These are phyloP conservation scores for Ambrosiella cleistominuta DNA, from an alignment of 2,329 filamentous ascomycete genomes.

Conservation along the genomic window DNA sequence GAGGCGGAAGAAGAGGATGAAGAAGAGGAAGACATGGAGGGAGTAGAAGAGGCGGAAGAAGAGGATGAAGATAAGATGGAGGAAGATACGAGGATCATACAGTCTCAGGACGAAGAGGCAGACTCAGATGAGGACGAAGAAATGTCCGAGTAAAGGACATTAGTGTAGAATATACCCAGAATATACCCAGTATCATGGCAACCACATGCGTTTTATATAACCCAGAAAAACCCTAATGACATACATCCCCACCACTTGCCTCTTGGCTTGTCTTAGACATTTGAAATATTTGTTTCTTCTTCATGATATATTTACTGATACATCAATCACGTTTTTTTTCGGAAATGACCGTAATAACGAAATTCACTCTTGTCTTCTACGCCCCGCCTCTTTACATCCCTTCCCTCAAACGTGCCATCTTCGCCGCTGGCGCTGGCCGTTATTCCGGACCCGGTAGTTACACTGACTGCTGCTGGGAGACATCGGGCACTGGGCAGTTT, in stretches of 20 bases:
- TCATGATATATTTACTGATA: neutral
- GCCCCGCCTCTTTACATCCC: slow-evolving; percentile 27
- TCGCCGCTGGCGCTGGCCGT: slow-evolving; percentile 38
- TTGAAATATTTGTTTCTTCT: too few species aligned
- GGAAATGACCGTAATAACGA: neutral
- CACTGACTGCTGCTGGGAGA: slow-evolving; percentile 35
- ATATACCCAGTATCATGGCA: neutral
- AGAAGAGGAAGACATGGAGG: slow-evolving; percentile 10
- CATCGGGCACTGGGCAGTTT: slow-evolving; percentile 45
- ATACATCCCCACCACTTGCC: neutral
- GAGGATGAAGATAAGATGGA: slow-evolving; percentile 12
- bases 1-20: slow-evolving; percentile 17
- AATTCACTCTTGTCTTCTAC: slow-evolving; percentile 31
- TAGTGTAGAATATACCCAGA: neutral
- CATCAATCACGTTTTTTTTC: neutral
- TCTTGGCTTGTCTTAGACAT: neutral
- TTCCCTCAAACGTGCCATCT: slow-evolving; percentile 37
- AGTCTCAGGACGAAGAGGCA: neutral
- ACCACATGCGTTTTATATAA: neutral
- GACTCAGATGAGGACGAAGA: neutral
- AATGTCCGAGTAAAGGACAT: neutral
- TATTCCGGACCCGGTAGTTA: slow-evolving; percentile 34
- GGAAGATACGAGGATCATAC: neutral
- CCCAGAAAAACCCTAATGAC: neutral
- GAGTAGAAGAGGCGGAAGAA: slow-evolving; percentile 17